Conservation (phyloP, 106 monocot species). For the Ottelia alismoides region DNA sequence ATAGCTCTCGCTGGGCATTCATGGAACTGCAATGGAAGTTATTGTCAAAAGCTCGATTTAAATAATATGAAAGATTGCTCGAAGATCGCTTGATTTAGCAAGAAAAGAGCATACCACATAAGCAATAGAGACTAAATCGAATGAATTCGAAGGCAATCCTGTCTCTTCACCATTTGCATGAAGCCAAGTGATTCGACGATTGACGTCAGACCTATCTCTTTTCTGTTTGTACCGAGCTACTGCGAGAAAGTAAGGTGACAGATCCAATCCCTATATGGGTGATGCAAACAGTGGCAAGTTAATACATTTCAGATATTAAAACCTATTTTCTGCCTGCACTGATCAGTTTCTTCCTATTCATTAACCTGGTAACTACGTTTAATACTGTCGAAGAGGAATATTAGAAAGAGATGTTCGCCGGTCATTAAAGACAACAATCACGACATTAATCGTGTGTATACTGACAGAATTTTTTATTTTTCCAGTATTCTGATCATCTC, state of each 20-base stretch:
- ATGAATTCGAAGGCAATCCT: conserved; percentile 59
- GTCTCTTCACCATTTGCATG: conserved; percentile 87
- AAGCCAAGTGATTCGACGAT: conserved; percentile 45
- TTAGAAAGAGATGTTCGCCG: too few species aligned
- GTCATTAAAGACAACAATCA: too few species aligned
- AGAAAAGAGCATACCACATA: conserved; percentile 46
- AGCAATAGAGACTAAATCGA: conserved; percentile 66
- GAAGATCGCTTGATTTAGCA: background rate
- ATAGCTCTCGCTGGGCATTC: conserved; percentile 76
- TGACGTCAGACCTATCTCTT: conserved; percentile 17
- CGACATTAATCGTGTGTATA: too few species aligned
- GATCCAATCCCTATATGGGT: conserved; percentile 77
- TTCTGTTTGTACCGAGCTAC: conserved; percentile 70
- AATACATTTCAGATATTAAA: too few species aligned
- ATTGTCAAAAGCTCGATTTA: background rate
- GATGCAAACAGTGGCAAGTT: too few species aligned
- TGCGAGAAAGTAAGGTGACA: conserved; percentile 81
- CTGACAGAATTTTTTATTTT: too few species aligned
- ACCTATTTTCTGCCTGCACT: too few species aligned
- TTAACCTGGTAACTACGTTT: too few species aligned
- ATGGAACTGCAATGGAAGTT: conserved; percentile 34
- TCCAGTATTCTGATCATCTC: too few species aligned
- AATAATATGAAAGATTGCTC: too few species aligned
- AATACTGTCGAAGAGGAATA: too few species aligned
- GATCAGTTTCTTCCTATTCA: too few species aligned